phyloP scores from a whole-genome alignment of 345 rosid genomes.

The Eucalyptus sp. region DNA sequence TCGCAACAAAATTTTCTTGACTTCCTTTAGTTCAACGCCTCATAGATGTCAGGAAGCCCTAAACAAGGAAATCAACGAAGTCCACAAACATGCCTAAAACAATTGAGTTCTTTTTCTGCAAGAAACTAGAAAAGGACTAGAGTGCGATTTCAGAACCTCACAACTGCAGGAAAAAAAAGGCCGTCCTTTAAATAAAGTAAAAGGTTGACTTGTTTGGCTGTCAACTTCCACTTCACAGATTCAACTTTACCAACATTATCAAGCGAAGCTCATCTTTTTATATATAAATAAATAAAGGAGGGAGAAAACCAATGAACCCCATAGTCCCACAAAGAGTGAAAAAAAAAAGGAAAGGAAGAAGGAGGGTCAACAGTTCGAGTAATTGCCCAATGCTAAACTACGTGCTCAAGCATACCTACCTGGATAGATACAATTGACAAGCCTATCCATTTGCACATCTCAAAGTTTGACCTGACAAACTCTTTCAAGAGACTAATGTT shows the following conservation, averaged over 20 bases:
- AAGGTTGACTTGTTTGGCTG: background rate
- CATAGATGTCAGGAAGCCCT: background rate
- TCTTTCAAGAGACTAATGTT: slow-evolving; percentile 50
- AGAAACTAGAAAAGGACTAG: background rate
- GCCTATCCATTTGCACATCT: slow-evolving; percentile 83
- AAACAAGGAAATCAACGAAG: background rate
- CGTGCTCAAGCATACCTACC: slow-evolving; percentile 13
- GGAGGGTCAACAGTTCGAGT: background rate
- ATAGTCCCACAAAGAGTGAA: background rate
- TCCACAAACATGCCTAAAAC: background rate
- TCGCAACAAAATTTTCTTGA: background rate
- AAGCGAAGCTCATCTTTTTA: background rate
- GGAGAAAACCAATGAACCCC: background rate
- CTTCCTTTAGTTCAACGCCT: background rate
- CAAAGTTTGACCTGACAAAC: slow-evolving; percentile 55
- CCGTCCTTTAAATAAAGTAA: background rate
- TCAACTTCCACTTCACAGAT: background rate
- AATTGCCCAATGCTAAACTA: background rate
- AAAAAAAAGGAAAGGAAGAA: background rate
- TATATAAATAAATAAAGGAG: background rate
- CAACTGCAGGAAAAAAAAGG: background rate
- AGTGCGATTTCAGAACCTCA: background rate
- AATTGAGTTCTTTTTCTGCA: background rate
- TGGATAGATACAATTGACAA: slow-evolving; percentile 57
- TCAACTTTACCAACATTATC: background rate